These are phyloP conservation scores for Corymbia citriodora DNA, from an alignment of 441 rosid genomes.

Conservation along the genomic window DNA sequence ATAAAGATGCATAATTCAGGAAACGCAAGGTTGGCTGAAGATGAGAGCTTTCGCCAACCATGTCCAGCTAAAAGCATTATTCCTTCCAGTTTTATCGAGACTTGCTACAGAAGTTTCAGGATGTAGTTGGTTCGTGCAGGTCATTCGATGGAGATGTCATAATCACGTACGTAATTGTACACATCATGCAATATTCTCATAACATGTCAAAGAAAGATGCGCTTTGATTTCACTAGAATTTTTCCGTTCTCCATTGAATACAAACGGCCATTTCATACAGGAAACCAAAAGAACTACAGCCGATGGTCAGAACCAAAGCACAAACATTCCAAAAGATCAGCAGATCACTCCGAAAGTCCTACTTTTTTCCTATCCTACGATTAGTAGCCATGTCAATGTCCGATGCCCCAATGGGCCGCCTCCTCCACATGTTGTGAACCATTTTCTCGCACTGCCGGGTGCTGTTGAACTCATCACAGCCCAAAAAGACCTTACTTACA, in stretches of 20 bases:
- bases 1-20: not conserved
- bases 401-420: not conserved
- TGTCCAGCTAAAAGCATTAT: not conserved
- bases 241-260: not conserved
- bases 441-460: too few species aligned
- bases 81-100: not conserved
- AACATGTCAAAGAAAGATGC: not conserved
- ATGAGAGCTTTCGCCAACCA: not conserved
- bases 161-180: not conserved
- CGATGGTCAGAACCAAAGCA: not conserved
- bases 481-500: not conserved
- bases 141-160: not conserved
- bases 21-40: not conserved
- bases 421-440: not conserved
- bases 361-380: not conserved
- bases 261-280: not conserved
- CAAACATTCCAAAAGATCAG: not conserved
- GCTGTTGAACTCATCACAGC: not conserved
- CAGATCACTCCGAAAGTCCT: not conserved
- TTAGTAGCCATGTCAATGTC: not conserved
- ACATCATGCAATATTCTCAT: not conserved
- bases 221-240: not conserved
- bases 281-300: not conserved
- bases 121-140: not conserved
- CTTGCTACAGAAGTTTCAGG: not conserved